A percentile compares a stretch with the other conserved stretches of the same genome.
phyloP scores from a whole-genome alignment of 768 basidiomycete species.

The Rhizopogon roseolus region DNA sequence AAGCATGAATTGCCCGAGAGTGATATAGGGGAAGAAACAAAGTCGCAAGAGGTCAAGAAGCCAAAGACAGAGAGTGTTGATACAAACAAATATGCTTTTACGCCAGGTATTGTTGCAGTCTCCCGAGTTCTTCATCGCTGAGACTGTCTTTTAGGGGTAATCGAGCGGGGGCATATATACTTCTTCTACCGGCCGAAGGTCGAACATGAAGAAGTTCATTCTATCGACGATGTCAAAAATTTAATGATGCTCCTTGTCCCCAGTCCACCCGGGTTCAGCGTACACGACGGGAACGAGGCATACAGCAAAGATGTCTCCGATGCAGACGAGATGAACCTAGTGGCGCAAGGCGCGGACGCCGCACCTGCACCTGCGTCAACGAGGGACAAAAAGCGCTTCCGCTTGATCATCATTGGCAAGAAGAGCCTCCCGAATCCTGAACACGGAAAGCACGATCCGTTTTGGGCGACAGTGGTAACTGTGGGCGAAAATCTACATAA shows the following conservation, averaged over 20 bases:
- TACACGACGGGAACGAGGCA: conserved; percentile 7
- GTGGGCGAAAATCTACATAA: conserved; percentile 46
- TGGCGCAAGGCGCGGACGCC: conserved; percentile 43
- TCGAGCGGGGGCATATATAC: conserved; percentile 58
- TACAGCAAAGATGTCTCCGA: conserved; percentile 4
- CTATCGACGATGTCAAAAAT: conserved; percentile 52
- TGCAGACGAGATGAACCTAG: conserved; percentile 35
- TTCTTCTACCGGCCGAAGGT: conserved; percentile 63
- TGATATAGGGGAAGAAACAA: conserved; percentile 12
- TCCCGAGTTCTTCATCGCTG: background rate
- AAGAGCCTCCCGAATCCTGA: conserved; percentile 52
- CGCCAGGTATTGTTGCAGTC: conserved; percentile 2
- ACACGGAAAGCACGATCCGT: conserved; percentile 38
- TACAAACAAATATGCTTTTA: conserved; percentile 9
- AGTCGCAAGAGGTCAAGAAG: conserved; percentile 8
- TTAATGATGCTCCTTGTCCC: conserved; percentile 61
- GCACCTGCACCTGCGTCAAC: conserved; percentile 36
- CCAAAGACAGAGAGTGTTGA: conserved; percentile 15
- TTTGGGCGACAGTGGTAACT: conserved; percentile 49
- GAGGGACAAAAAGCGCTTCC: conserved; percentile 39
- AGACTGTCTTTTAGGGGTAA: conserved; percentile 36
- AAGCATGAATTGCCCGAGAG: conserved; percentile 17
- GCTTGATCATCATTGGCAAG: conserved; percentile 51
- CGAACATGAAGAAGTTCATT: conserved; percentile 45
- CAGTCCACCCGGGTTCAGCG: conserved; percentile 40